Evolutionary conservation across 305 asterid species (phyloP), one percentile per base, ranked within the genome.

Genomic region (Solanum aculeatissimum): DNA sequence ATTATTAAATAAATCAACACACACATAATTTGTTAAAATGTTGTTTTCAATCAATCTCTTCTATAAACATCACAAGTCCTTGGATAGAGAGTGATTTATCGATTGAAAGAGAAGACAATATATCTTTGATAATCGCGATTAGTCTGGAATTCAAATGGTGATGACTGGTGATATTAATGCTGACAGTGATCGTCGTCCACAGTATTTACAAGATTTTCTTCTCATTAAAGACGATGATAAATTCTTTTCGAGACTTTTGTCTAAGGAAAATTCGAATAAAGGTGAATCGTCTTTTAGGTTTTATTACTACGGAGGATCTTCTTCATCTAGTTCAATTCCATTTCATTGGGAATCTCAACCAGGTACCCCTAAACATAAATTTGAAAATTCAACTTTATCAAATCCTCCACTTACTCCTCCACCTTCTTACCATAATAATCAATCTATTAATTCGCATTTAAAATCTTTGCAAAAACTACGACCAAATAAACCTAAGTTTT

Each of bases 241-340:
- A 74, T 86, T 90, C 75, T 88, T 87, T 85, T 87, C 90, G 8
- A 90, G 86, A 89, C 89, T 95, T 27, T 62, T 91, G 80, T 87
- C 97, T 27, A 90, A 83, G 84, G 89, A 85, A 81, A 60, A 62
- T 21, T 81, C 71, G 9, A 55, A 42, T 21, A 81, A 81, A 81
- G 84, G 84, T 77, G 63, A 77, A 32, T 62, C 71, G 5, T 81
- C 84, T 21, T 81, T 65, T 81, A 58, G 38, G 19, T 58, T 62
- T 58, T 81, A 23, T 65, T 81, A 81, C 1, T 62, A 16, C 29
- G 71, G 42, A 38, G 84, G 92, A 42, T 91, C 72, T 40, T 81
- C 75, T 58, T 75, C 77, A 35, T 79, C 84, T 43, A 65, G 84
- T 60, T 81, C 84, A 65, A 62, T 81, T 62, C 84, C 77, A 58